Evolutionary conservation across 768 basidiomycete species (phyloP).

Genomic region (Pleurotus tuoliensis): DNA sequence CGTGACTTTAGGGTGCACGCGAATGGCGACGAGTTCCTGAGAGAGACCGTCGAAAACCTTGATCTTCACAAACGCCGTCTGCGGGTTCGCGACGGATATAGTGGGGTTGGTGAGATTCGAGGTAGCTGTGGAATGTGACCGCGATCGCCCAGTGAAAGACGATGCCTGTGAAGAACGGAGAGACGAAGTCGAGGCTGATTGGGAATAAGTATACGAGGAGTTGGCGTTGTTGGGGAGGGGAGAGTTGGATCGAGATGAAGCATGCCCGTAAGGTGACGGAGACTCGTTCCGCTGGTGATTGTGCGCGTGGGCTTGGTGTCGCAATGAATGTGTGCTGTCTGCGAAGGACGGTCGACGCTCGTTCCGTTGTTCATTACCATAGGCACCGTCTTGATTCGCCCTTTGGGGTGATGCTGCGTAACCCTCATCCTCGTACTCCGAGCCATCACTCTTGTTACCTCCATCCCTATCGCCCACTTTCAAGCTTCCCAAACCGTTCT

Average conservation of each 20-base stretch:
- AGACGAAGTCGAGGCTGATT: slow-evolving; percentile 42
- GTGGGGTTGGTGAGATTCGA: slow-evolving; percentile 61
- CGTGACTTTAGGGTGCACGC: slow-evolving; percentile 90
- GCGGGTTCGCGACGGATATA: slow-evolving; percentile 74
- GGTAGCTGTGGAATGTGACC: slow-evolving; percentile 51
- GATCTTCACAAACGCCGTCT: slow-evolving; percentile 93
- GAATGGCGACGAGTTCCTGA: slow-evolving; percentile 95
- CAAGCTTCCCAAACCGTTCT: slow-evolving; percentile 49
- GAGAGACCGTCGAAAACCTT: slow-evolving; percentile 94
- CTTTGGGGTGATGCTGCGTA: slow-evolving; percentile 42
- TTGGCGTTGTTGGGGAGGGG: slow-evolving; percentile 6
- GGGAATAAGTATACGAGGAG: slow-evolving; percentile 20
- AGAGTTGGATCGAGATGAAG: slow-evolving; percentile 34
- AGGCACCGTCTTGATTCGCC: slow-evolving; percentile 33
- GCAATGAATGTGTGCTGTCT: slow-evolving; percentile 20
- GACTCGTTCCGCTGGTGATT: slow-evolving; percentile 52
- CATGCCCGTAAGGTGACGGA: slow-evolving; percentile 39
- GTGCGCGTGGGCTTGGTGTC: slow-evolving; percentile 39
- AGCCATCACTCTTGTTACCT: slow-evolving; percentile 54
- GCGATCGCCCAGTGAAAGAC: slow-evolving; percentile 44
- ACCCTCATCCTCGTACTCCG: slow-evolving; percentile 63
- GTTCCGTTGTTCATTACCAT: slow-evolving; percentile 16
- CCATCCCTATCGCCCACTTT: slow-evolving; percentile 35
- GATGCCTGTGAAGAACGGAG: slow-evolving; percentile 50
- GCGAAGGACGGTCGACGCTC: slow-evolving; percentile 35